Conservation (phyloP, 345 rosid genomes). For the Pseudoturritis turrita region DNA sequence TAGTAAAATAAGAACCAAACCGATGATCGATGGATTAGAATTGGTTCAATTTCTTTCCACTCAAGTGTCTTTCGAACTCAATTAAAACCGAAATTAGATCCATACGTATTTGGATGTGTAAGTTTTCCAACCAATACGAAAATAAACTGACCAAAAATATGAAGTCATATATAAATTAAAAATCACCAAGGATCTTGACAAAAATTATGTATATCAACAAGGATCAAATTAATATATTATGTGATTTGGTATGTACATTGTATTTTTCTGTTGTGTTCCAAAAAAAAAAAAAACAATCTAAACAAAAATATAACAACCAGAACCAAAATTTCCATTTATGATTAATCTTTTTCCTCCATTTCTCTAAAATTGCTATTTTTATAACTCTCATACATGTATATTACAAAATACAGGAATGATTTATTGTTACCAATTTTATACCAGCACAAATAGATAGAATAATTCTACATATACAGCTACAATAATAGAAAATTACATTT, state of each 20-base stretch:
- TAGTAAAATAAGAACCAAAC: neutral
- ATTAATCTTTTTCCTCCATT: neutral
- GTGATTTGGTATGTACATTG: neutral
- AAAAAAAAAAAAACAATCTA: neutral
- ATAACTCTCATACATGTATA: neutral
- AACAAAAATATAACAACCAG: neutral
- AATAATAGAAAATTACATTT: neutral
- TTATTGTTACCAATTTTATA: neutral
- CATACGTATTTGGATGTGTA: neutral
- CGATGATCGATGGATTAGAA: neutral
- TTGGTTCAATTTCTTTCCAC: neutral
- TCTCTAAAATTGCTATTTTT: neutral
- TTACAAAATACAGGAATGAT: neutral
- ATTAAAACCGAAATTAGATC: neutral
- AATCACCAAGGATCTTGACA: neutral
- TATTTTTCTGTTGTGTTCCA: neutral
- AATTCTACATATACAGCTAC: neutral
- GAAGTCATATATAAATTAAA: neutral
- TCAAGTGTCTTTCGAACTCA: neutral
- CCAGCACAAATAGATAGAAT: neutral
- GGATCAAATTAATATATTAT: too few species aligned
- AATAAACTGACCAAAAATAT: neutral
- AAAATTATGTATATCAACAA: too few species aligned
- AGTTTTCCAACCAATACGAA: neutral
- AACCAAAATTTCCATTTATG: neutral